Conservation (phyloP, 148 eudicot species). For the Bassia scoparia region DNA sequence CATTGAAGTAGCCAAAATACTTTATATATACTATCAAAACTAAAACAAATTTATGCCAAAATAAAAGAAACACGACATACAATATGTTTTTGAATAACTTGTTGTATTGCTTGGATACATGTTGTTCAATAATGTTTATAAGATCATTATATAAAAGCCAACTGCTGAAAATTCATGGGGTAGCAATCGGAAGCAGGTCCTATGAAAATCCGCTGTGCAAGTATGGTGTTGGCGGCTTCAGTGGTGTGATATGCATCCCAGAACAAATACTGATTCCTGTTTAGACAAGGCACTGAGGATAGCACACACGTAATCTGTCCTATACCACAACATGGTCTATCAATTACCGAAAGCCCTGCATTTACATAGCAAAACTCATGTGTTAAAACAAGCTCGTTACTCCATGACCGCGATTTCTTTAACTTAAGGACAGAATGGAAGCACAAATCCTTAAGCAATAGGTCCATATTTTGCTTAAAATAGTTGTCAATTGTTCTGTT, state of each 20-base stretch:
- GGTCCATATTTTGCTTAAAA: too few species aligned
- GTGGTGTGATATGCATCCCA: constrained; percentile 93
- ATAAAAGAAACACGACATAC: too few species aligned
- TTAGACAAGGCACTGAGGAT: constrained; percentile 46
- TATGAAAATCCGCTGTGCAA: constrained; percentile 68
- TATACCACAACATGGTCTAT: constrained; percentile 71
- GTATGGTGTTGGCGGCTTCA: constrained; percentile 59
- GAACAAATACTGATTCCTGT: constrained; percentile 57
- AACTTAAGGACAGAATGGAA: too few species aligned
- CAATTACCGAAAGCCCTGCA: constrained; percentile 64
- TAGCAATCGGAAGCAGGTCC: constrained; percentile 60
- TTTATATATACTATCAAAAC: too few species aligned
- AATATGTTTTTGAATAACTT: too few species aligned
- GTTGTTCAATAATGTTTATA: neutral
- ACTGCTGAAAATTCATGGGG: constrained; percentile 77
- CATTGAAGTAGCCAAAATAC: too few species aligned
- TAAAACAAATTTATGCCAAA: too few species aligned
- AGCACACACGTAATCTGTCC: constrained; percentile 71
- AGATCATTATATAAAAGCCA: constrained; percentile 43
- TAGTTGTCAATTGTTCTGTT: too few species aligned
- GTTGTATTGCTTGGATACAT: neutral
- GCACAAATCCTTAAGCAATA: too few species aligned
- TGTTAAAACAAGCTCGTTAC: too few species aligned
- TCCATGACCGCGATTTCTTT: too few species aligned
- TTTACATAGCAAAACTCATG: neutral